Percentiles rank a stretch among this genome's conserved stretches.
phyloP scores from a whole-genome alignment of 2,329 filamentous ascomycete genomes.

The Diaporthe sp. region DNA sequence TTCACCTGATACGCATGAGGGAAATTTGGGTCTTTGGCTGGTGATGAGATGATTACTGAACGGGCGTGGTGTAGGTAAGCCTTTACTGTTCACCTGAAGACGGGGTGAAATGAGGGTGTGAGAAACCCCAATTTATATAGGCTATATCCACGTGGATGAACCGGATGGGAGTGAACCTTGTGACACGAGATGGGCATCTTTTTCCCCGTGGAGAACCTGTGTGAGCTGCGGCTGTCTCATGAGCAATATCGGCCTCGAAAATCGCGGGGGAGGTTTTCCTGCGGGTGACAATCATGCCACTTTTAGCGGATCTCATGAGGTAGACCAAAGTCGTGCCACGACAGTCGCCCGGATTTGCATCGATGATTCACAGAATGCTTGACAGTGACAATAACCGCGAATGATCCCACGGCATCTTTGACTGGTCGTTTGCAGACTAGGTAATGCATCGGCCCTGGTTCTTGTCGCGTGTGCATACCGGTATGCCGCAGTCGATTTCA shows the following conservation, averaged over 20 bases:
- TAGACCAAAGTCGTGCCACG: neutral
- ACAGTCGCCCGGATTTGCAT: neutral
- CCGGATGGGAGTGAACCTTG: neutral
- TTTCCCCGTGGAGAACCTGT: conserved; percentile 15
- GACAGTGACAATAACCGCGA: neutral
- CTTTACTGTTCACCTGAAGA: neutral
- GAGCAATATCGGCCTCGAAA: conserved; percentile 10
- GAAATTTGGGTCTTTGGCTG: neutral
- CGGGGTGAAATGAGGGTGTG: neutral
- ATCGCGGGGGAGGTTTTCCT: neutral
- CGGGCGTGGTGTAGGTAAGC: neutral
- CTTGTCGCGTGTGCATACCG: neutral
- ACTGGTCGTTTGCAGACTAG: neutral
- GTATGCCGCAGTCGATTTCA: neutral
- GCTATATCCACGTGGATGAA: neutral
- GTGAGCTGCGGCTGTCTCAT: conserved; percentile 18
- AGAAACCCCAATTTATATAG: neutral
- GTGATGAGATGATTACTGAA: neutral
- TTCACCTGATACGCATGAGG: neutral
- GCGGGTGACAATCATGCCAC: conserved; percentile 34
- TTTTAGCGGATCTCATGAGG: conserved; percentile 28
- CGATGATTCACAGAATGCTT: conserved; percentile 9
- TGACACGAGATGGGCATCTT: conserved; percentile 16
- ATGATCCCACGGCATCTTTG: neutral
- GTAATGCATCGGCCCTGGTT: neutral